Conservation (phyloP, 148 eudicot species). For the Polygonum maritimum region DNA sequence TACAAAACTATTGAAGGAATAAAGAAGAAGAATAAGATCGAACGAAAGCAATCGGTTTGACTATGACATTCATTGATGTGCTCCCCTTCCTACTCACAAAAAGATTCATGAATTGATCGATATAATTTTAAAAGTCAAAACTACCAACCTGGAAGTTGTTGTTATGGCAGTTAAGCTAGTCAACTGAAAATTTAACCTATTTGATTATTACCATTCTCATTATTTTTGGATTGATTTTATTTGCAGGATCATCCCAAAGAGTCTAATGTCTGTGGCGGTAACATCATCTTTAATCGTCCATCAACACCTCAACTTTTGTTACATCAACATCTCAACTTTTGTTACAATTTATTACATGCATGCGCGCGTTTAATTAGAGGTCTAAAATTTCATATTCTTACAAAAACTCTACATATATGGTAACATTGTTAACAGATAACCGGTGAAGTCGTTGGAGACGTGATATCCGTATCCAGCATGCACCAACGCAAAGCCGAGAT, state of each 20-base stretch:
- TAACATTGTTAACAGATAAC: conserved; percentile 31
- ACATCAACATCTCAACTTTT: background rate
- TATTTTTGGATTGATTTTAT: conserved; percentile 11
- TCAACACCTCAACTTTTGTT: background rate
- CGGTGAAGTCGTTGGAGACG: conserved; percentile 60
- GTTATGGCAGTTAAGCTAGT: too few relatives aligned
- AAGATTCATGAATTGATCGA: background rate
- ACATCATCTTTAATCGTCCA: conserved; percentile 2
- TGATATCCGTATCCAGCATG: conserved; percentile 55
- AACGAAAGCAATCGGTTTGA: background rate
- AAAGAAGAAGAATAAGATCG: too few relatives aligned
- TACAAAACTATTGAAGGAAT: too few relatives aligned
- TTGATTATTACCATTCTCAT: conserved; percentile 12
- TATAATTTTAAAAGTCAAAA: too few relatives aligned
- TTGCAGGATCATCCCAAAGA: conserved; percentile 89
- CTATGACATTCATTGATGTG: background rate
- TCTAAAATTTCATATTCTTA: background rate
- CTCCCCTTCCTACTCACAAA: background rate
- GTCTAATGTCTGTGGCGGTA: conserved; percentile 88
- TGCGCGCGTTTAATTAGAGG: background rate
- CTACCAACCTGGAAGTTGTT: too few relatives aligned
- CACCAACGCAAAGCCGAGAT: conserved; percentile 77
- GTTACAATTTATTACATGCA: background rate
- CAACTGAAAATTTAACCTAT: background rate
- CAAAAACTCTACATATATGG: background rate